These are phyloP conservation scores for Schizonepeta tenuifolia DNA, from an alignment of 257 asterid species.

Conservation along the genomic window DNA sequence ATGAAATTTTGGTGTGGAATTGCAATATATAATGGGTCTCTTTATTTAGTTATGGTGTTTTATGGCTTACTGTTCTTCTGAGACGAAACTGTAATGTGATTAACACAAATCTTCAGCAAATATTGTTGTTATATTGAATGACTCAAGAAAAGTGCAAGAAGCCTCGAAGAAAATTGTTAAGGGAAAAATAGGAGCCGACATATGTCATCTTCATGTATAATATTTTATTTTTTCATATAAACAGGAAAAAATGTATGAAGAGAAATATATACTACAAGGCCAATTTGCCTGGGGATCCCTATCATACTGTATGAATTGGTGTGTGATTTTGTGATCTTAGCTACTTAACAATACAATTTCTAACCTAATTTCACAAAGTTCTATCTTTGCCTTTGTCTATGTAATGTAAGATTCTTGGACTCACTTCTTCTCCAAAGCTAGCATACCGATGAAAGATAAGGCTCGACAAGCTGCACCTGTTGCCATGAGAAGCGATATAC, in stretches of 20 bases:
- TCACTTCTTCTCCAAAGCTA: constrained; percentile 48
- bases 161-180: neutral
- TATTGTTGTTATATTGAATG: no score
- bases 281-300: no score
- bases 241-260: neutral
- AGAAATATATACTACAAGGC: neutral
- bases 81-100: no score
- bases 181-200: neutral
- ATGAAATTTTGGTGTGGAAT: no score
- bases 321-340: constrained; percentile 12
- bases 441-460: constrained; percentile 61
- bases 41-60: neutral
- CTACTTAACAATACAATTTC: constrained; percentile 17
- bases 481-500: constrained; percentile 55
- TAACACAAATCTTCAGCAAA: no score
- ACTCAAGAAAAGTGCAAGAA: neutral
- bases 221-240: neutral
- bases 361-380: constrained; percentile 3
- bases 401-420: neutral
- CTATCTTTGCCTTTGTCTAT: neutral
- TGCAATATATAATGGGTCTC: no score
- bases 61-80: neutral
- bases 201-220: neutral
- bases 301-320: neutral
- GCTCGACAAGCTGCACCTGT: constrained; percentile 55